phyloP scores from a whole-genome alignment of 176 grass and related monocot genomes.

The Carex pumila region DNA sequence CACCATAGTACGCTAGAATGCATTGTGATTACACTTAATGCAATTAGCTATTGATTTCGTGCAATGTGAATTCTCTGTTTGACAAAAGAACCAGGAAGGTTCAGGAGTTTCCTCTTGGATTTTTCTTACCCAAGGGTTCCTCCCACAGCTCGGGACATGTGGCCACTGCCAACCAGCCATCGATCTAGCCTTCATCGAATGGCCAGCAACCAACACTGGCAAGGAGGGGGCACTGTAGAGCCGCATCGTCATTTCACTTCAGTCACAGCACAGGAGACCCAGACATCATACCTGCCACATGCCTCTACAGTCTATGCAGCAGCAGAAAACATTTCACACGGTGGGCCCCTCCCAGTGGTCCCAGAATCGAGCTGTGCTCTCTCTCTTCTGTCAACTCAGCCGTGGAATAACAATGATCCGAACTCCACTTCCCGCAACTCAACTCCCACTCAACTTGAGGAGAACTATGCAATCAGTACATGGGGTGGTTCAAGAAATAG shows the following conservation, averaged over 20 bases:
- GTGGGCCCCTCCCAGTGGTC: conserved; percentile 45
- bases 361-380: conserved; percentile 97
- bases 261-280: conserved; percentile 23
- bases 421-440: conserved; percentile 29
- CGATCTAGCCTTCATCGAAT: conserved; percentile 31
- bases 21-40: neutral
- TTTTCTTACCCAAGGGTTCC: conserved; percentile 76
- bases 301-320: conserved; percentile 29
- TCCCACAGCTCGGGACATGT: conserved; percentile 43
- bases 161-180: conserved; percentile 11
- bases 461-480: conserved; percentile 9
- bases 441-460: neutral
- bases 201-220: conserved; percentile 45
- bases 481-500: conserved; percentile 21
- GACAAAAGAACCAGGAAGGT: conserved; percentile 47
- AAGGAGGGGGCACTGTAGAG: conserved; percentile 19
- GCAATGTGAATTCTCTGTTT: neutral
- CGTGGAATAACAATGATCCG: conserved; percentile 45
- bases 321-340: conserved; percentile 44
- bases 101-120: conserved; percentile 75
- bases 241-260: conserved; percentile 27
- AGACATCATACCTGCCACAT: conserved; percentile 28
- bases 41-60: neutral
- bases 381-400: conserved; percentile 99
- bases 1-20: neutral